These are phyloP conservation scores for Hordeum marinum DNA, from an alignment of 176 grass and related monocot genomes.

Conservation along the genomic window DNA sequence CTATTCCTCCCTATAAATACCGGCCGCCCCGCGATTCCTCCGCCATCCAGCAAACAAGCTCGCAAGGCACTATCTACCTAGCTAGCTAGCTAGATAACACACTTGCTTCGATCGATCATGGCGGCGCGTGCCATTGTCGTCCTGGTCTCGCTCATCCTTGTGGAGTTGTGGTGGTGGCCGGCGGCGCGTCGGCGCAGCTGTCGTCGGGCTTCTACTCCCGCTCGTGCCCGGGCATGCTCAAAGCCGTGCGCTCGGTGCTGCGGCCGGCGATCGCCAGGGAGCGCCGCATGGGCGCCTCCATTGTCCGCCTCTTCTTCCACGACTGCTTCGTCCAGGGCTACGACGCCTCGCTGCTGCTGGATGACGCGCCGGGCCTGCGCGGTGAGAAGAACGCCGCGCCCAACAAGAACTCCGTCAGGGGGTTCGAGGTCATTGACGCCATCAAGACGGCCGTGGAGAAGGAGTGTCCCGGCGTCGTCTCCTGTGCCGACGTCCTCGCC, in stretches of 20 bases:
- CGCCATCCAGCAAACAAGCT: background rate
- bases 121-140: background rate
- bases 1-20: background rate
- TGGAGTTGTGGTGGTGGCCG: background rate
- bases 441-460: constrained; percentile 66
- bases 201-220: constrained; percentile 48
- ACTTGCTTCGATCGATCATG: background rate
- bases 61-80: constrained; percentile 1
- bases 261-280: constrained; percentile 44
- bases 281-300: constrained; percentile 73
- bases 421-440: constrained; percentile 74
- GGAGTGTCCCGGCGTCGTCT: constrained; percentile 66
- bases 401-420: constrained; percentile 59
- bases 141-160: background rate
- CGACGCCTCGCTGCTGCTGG: constrained; percentile 75
- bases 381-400: constrained; percentile 66
- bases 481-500: constrained; percentile 85
- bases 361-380: constrained; percentile 44
- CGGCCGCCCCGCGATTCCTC: background rate
- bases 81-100: background rate
- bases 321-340: constrained; percentile 93
- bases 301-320: constrained; percentile 87
- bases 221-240: constrained; percentile 54
- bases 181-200: constrained; percentile 32
- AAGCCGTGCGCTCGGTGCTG: constrained; percentile 39